Evolutionary conservation across 2,329 filamentous ascomycete genomes (phyloP), one percentile per base, ranked within the genome.

Genomic region (Zalaria obscura): DNA sequence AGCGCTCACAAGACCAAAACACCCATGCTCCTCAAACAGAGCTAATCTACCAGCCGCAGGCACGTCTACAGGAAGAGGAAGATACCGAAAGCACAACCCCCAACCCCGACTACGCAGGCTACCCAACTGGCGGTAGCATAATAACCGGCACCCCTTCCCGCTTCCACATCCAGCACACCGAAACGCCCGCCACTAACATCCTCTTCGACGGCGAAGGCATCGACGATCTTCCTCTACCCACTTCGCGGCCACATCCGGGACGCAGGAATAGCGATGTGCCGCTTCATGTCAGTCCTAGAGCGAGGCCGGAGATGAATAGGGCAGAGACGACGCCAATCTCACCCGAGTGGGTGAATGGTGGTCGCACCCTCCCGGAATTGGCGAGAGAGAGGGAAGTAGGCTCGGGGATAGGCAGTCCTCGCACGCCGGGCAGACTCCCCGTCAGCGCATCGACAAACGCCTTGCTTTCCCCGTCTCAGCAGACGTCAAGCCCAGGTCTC

Each of bases 81-180:
- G 27, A 35, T 26, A 44, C 42, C 11, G 50, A 45, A n/a, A 32
- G 49, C 33, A 47, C 46, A 28, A 48, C 51, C 38, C 38, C 52
- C 40, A 45, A 41, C 25, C 31, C 45, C 25, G 48, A 53, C 34
- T 51, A 54, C 35, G 50, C 53, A 38, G 54, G 46, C 36, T 59
- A 55, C 43, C 56, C 57, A 3, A 54, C 57, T 41, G 57, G 57
- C 38, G 52, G 52, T 35, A 56, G 55, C 7, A 56, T 61, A 37
- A 39, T 51, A 10, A 50, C 47, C 41, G 58, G 57, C 31, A 61
- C 57, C 34, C 57, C 59, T 18, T 58, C 55, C 9, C 52, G 57
- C 25, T 58, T 61, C 40, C 48, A 42, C 9, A 9, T 59, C 29
- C 52, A 52, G 35, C 54, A 53, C 33, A 43, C 45, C n/a, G 48